Conservation (phyloP, 2,329 filamentous ascomycete species). For the Xylaria sp. region DNA sequence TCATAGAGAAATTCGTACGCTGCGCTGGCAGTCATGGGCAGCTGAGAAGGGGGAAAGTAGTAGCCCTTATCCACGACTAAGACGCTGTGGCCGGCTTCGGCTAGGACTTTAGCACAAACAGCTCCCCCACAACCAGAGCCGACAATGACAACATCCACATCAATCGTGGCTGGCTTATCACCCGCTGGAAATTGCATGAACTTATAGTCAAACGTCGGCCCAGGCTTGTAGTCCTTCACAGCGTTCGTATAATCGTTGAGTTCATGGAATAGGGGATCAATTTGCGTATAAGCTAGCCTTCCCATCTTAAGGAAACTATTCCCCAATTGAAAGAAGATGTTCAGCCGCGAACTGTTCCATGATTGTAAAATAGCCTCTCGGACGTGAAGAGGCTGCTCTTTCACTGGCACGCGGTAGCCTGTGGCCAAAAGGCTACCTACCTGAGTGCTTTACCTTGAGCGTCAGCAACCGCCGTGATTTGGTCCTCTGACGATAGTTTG, state of each 20-base stretch:
- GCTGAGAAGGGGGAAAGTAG: constrained; percentile 65
- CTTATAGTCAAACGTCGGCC: constrained; percentile 58
- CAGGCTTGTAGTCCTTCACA: constrained; percentile 57
- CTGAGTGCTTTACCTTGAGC: constrained; percentile 55
- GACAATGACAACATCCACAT: constrained; percentile 77
- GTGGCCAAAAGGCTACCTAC: constrained; percentile 69
- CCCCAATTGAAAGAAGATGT: constrained; percentile 58
- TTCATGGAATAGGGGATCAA: constrained; percentile 58
- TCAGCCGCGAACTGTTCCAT: constrained; percentile 66
- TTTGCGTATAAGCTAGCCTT: constrained; percentile 59
- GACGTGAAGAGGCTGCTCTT: constrained; percentile 63
- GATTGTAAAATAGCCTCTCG: constrained; percentile 66
- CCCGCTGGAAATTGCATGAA: constrained; percentile 63
- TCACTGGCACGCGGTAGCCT: constrained; percentile 67
- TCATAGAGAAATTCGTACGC: constrained; percentile 64
- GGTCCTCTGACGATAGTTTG: neutral
- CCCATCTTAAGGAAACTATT: constrained; percentile 18
- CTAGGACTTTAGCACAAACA: constrained; percentile 70
- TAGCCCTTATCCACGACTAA: constrained; percentile 74
- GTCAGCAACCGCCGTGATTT: constrained; percentile 20
- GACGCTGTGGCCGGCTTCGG: constrained; percentile 57
- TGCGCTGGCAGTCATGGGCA: constrained; percentile 66
- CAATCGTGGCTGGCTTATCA: constrained; percentile 61
- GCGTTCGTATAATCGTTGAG: constrained; percentile 64
- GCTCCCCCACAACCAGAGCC: constrained; percentile 75